Evolutionary conservation across 2,329 filamentous ascomycete species (phyloP).

Genomic region (Arachnomyces sp.): DNA sequence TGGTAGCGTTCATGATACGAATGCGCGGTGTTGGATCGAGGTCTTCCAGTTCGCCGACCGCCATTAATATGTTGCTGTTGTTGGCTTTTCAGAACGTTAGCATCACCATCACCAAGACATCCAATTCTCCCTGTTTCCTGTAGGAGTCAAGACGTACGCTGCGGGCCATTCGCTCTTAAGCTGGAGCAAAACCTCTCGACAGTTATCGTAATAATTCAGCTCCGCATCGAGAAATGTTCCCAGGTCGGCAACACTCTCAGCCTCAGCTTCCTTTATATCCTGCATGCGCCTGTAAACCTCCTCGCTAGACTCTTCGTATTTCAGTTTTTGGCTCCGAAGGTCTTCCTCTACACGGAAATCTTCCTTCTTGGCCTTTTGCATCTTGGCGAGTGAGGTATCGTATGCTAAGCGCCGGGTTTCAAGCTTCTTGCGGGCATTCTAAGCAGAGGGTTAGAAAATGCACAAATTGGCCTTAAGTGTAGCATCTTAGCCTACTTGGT

Average conservation of each 20-base stretch:
- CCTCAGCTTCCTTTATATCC: constrained; percentile 88
- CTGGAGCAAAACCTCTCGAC: constrained; percentile 70
- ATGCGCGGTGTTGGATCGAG: constrained; percentile 58
- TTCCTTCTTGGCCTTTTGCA: constrained; percentile 89
- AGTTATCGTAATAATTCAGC: constrained; percentile 84
- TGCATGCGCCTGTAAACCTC: constrained; percentile 90
- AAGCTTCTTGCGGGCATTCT: constrained; percentile 85
- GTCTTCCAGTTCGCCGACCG: constrained; percentile 41
- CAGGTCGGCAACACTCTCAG: constrained; percentile 72
- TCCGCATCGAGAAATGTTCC: constrained; percentile 79
- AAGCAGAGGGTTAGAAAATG: constrained; percentile 14
- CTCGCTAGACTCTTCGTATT: constrained; percentile 92
- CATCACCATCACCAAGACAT: constrained; percentile 3
- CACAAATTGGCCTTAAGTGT: constrained; percentile 7
- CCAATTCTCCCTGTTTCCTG: constrained; percentile 8
- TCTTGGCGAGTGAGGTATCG: constrained; percentile 79
- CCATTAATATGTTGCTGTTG: constrained; percentile 19
- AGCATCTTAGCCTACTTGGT: constrained; percentile 58
- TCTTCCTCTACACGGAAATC: constrained; percentile 93
- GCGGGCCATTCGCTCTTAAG: constrained; percentile 63
- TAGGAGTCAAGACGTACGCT: constrained; percentile 37
- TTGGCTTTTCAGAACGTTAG: constrained; percentile 19
- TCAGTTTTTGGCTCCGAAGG: constrained; percentile 79
- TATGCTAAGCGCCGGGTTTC: constrained; percentile 83
- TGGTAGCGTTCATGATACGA: constrained; percentile 55